These are phyloP conservation scores for Rhizoclosmatium globosum DNA, from an alignment of 192 early-diverging fungal genomes.

Conservation along the genomic window DNA sequence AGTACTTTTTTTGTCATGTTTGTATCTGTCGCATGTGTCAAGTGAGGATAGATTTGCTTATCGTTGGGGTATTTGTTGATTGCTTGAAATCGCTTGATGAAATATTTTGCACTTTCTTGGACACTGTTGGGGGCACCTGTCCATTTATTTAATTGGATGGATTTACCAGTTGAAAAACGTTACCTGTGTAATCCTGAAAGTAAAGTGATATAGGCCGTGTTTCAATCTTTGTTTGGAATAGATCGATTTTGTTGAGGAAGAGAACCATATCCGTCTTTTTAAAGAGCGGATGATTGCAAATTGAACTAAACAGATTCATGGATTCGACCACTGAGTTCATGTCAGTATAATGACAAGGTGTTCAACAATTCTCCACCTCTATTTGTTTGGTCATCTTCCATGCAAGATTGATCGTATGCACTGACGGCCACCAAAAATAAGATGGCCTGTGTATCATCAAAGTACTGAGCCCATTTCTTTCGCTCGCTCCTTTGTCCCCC, in stretches of 20 bases:
- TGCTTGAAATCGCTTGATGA: constrained; percentile 45
- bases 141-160: neutral
- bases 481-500: constrained; percentile 65
- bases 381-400: constrained; percentile 60
- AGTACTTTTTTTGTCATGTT: neutral
- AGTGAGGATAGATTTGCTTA: constrained; percentile 3
- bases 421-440: constrained; percentile 67
- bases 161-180: neutral
- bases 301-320: constrained; percentile 44
- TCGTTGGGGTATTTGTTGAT: constrained; percentile 5
- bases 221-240: constrained; percentile 60
- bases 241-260: constrained; percentile 72
- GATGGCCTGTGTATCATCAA: constrained; percentile 65
- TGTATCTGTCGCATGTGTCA: neutral
- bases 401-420: constrained; percentile 59
- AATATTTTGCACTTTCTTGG: constrained; percentile 50
- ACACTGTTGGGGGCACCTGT: constrained; percentile 36
- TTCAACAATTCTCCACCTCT: constrained; percentile 28
- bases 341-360: neutral
- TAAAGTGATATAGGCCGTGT: constrained; percentile 51
- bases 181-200: neutral
- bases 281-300: constrained; percentile 50
- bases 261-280: constrained; percentile 61
- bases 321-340: constrained; percentile 39
- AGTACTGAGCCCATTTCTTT: constrained; percentile 66